These are phyloP conservation scores for Ustilago loliicola DNA, from an alignment of 1,284 basidiomycete genomes.

Conservation along the genomic window DNA sequence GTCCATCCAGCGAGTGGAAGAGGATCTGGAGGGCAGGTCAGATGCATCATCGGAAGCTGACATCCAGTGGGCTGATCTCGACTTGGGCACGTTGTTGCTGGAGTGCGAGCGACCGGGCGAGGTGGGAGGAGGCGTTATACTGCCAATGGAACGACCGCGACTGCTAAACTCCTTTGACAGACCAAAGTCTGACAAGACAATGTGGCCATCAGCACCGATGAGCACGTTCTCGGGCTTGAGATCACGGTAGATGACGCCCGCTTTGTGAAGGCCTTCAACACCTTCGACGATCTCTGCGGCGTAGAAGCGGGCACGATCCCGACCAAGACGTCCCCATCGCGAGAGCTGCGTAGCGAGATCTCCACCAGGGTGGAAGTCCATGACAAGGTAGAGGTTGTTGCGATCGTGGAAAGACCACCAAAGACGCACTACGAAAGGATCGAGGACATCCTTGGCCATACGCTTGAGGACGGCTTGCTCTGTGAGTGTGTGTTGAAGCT, in stretches of 20 bases:
- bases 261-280: slow-evolving; percentile 96
- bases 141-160: slow-evolving; percentile 84
- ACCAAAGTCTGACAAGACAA: slow-evolving; percentile 99
- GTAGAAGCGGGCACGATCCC: slow-evolving; percentile 96
- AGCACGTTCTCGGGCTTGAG: slow-evolving; percentile 99
- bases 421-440: slow-evolving; percentile 70
- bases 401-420: slow-evolving; percentile 70
- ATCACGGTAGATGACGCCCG: slow-evolving; percentile 99
- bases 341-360: slow-evolving; percentile 85
- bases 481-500: slow-evolving; percentile 69
- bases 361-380: slow-evolving; percentile 93
- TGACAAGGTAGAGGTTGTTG: slow-evolving; percentile 70
- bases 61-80: slow-evolving; percentile 86
- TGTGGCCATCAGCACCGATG: slow-evolving; percentile 97
- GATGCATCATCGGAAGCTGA: slow-evolving; percentile 78
- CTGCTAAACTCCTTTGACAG: slow-evolving; percentile 78
- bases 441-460: slow-evolving; percentile 75
- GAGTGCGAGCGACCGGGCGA: slow-evolving; percentile 60
- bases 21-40: slow-evolving; percentile 22
- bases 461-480: slow-evolving; percentile 75
- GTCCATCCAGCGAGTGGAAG: slow-evolving; percentile 87
- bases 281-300: slow-evolving; percentile 98
- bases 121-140: slow-evolving; percentile 84
- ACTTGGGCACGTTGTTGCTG: slow-evolving; percentile 75
- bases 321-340: slow-evolving; percentile 91